Conservation (phyloP, 1,284 basidiomycete species). For the Cryptococcus maquisensis region DNA sequence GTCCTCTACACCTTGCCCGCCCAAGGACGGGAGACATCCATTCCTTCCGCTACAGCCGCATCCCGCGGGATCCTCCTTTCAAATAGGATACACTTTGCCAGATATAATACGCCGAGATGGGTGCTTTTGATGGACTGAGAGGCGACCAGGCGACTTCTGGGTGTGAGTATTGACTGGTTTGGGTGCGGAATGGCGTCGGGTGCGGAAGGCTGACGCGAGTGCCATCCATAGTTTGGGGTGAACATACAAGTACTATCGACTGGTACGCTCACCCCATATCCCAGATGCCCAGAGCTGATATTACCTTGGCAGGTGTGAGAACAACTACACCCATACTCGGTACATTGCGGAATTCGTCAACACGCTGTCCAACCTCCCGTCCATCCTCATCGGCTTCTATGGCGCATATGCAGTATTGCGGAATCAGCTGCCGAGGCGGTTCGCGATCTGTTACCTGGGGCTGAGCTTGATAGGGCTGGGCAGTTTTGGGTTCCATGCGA, state of each 20-base stretch:
- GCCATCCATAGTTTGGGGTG: constrained; percentile 30
- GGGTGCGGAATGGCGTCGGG: neutral
- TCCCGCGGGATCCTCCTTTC: neutral
- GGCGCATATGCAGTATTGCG: constrained; percentile 30
- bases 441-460: constrained; percentile 38
- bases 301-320: constrained; percentile 40
- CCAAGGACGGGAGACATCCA: neutral
- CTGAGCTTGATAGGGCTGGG: constrained; percentile 43
- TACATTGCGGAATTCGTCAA: constrained; percentile 50
- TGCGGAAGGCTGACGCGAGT: neutral
- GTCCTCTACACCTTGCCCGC: too few species aligned
- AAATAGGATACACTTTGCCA: too few species aligned
- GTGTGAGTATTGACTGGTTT: constrained; percentile 25
- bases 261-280: constrained; percentile 26
- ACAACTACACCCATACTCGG: constrained; percentile 44
- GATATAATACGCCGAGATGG: constrained; percentile 17
- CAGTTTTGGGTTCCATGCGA: constrained; percentile 47
- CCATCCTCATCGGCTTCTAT: constrained; percentile 48
- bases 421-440: constrained; percentile 32
- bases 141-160: constrained; percentile 31
- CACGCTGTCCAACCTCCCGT: constrained; percentile 51
- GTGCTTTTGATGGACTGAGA: constrained; percentile 43
- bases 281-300: neutral
- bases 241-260: constrained; percentile 34
- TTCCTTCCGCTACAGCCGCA: neutral